Evolutionary conservation across 225 moss, liverwort and hornwort species (phyloP).

Genomic region (Takakia lepidozioides): DNA sequence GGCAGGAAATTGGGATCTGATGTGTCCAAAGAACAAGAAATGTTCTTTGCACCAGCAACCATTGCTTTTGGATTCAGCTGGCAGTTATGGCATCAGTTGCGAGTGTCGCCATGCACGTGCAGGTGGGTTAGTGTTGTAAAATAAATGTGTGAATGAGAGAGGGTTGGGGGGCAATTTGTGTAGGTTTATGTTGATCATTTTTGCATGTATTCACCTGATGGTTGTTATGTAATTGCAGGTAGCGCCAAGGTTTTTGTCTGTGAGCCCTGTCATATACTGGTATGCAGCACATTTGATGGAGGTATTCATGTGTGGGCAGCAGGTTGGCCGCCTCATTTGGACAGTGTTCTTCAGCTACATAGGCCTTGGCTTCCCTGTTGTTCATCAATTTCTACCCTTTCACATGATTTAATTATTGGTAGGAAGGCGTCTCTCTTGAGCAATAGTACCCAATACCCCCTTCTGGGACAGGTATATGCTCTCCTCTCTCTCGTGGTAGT

Average conservation of each 20-base stretch:
- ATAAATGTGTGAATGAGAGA: too few relatives aligned
- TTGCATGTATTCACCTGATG: too few relatives aligned
- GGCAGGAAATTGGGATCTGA: conserved; percentile 15
- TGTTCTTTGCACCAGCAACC: conserved; percentile 40
- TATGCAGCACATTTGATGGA: conserved; percentile 55
- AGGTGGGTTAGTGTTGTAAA: too few relatives aligned
- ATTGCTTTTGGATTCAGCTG: conserved; percentile 56
- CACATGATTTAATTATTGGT: too few relatives aligned
- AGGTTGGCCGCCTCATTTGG: conserved; percentile 40
- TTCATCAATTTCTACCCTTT: conserved; percentile 94
- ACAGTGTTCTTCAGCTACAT: conserved; percentile 53
- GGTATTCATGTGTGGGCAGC: conserved; percentile 13
- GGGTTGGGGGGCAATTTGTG: too few relatives aligned
- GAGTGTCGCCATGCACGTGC: conserved; percentile 44
- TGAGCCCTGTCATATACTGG: conserved; percentile 86
- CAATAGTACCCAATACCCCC: too few relatives aligned
- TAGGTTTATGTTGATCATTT: too few relatives aligned
- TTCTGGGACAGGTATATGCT: too few relatives aligned
- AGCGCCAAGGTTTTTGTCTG: conserved; percentile 81
- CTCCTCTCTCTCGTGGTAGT: too few relatives aligned
- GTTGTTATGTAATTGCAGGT: conserved; percentile 38
- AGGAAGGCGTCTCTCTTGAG: too few relatives aligned
- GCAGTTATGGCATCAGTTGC: conserved; percentile 45
- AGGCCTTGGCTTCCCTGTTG: conserved; percentile 69
- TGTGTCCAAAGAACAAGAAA: conserved; percentile 7